phyloP scores from a whole-genome alignment of 1,284 basidiomycete species.

The Ceraceosorus guamensis region DNA sequence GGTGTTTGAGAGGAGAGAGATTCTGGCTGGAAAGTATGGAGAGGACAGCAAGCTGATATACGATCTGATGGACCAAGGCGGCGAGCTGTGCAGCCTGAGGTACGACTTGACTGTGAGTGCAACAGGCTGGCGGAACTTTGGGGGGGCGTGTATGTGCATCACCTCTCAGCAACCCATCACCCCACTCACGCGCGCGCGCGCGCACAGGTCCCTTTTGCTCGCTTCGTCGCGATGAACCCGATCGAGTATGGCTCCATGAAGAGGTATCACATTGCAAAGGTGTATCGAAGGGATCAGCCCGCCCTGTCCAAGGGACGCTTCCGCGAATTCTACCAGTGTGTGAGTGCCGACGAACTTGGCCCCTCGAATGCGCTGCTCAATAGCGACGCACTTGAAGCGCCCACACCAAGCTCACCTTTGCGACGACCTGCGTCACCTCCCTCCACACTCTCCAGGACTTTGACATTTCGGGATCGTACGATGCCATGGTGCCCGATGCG shows the following conservation, averaged over 20 bases:
- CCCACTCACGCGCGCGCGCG: not conserved
- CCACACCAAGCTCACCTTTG: too few species aligned
- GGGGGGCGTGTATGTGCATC: not conserved
- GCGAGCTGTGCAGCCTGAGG: conserved; percentile 85
- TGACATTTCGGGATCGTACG: conserved; percentile 79
- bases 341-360: conserved; percentile 50
- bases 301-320: conserved; percentile 97
- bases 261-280: conserved; percentile 95
- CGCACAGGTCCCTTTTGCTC: conserved; percentile 70
- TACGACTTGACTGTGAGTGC: conserved; percentile 79
- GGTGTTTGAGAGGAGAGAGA: conserved; percentile 94
- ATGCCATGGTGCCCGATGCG: conserved; percentile 94
- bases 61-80: conserved; percentile 96
- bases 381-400: too few species aligned
- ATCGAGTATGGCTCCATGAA: conserved; percentile 64
- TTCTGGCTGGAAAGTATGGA: conserved; percentile 73
- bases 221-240: conserved; percentile 91
- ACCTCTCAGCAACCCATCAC: not conserved
- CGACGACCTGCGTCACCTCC: not conserved
- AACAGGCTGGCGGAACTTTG: too few species aligned
- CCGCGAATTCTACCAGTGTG: conserved; percentile 97
- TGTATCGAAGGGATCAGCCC: conserved; percentile 91
- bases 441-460: conserved; percentile 62
- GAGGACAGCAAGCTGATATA: conserved; percentile 98
- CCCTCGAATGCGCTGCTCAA: not conserved